Base-by-base conservation (phyloP, 495 filamentous ascomycete genomes). In the Letharia columbiana region DNA sequence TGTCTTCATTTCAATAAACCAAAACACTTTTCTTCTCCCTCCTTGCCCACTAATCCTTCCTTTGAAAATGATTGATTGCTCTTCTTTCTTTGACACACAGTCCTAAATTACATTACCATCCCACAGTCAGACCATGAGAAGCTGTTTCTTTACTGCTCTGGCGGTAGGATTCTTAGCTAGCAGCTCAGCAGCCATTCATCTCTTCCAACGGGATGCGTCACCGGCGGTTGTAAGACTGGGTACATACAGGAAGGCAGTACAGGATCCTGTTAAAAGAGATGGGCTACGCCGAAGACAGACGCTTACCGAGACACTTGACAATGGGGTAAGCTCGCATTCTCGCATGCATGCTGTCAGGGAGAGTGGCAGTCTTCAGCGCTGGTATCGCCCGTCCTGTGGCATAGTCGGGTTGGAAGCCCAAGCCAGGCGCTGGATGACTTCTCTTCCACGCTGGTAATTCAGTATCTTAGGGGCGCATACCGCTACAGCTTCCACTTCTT, bases 181-280 rank as follows among this genome's bases (percentile, higher is more conserved):
- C 10, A 45, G 35, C 37, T 66, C 64, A 54, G 35, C 64, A 12
- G 59, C 58, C 47, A 40, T 66, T n/a, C 39, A 62, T 9, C 59
- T 56, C 23, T 17, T 52, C 39, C 33, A 61, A 41, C 58, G 49
- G 12, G 23, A 56, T 50, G 15, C 54, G 12, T n/a, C 45, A 54
- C 77, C 78, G 5, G 71, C 74, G 4, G 74, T 79, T 58, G 70
- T 80, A 45, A 52, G 69, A n/a, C 69, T 82, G 20, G 71, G 75
- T 62, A 78, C 79, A 35, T 61, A 76, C 41, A 78, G 79, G 42
- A 80, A 74, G 44, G 68, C 76, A 49, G 45, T 78, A 1, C 10
- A 65, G 2, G 64, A 79, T 64, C 78, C 76, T 1, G 70, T 75
- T 3, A 62, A 56, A 40, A 62, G 69, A 23, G 71, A 78, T 69